These are phyloP conservation scores for Beauveria sp. DNA, from an alignment of 2,329 filamentous ascomycete genomes.

Conservation along the genomic window DNA sequence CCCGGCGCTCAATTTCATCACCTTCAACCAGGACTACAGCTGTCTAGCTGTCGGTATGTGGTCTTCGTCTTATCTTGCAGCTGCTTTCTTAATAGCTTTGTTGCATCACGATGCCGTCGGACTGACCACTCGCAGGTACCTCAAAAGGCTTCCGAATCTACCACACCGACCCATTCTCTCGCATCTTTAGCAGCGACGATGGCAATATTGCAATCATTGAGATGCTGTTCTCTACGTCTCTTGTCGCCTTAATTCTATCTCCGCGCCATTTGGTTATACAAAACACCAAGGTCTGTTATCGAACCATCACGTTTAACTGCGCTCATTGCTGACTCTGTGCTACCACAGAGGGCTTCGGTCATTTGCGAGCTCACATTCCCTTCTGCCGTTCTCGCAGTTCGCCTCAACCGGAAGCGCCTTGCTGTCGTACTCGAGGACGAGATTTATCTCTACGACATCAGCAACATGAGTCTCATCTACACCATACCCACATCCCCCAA, in stretches of 20 bases:
- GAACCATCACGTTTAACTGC: background rate
- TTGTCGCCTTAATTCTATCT: slow-evolving; percentile 88
- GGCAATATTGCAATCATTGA: slow-evolving; percentile 94
- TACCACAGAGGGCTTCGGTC: slow-evolving; percentile 55
- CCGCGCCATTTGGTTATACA: slow-evolving; percentile 90
- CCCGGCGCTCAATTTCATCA: slow-evolving; percentile 89
- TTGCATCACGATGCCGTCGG: background rate
- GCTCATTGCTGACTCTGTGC: slow-evolving; percentile 15
- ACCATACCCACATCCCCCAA: slow-evolving; percentile 94
- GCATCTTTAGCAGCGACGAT: slow-evolving; percentile 90
- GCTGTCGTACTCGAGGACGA: slow-evolving; percentile 92
- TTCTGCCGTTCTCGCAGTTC: slow-evolving; percentile 88
- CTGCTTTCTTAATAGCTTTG: background rate
- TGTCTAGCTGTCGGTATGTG: slow-evolving; percentile 80
- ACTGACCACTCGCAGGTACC: slow-evolving; percentile 52
- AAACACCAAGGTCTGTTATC: slow-evolving; percentile 74
- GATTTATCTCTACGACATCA: slow-evolving; percentile 97
- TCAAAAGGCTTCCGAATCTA: slow-evolving; percentile 94
- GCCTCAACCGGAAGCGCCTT: slow-evolving; percentile 87
- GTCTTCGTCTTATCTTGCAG: no score
- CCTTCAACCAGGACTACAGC: slow-evolving; percentile 98
- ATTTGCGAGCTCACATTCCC: slow-evolving; percentile 99
- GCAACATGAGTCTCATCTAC: slow-evolving; percentile 92
- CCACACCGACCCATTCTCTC: slow-evolving; percentile 90
- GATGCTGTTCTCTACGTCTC: slow-evolving; percentile 97